These are phyloP conservation scores for Apiospora aurea DNA, from an alignment of 2,329 filamentous ascomycete species.

Conservation along the genomic window DNA sequence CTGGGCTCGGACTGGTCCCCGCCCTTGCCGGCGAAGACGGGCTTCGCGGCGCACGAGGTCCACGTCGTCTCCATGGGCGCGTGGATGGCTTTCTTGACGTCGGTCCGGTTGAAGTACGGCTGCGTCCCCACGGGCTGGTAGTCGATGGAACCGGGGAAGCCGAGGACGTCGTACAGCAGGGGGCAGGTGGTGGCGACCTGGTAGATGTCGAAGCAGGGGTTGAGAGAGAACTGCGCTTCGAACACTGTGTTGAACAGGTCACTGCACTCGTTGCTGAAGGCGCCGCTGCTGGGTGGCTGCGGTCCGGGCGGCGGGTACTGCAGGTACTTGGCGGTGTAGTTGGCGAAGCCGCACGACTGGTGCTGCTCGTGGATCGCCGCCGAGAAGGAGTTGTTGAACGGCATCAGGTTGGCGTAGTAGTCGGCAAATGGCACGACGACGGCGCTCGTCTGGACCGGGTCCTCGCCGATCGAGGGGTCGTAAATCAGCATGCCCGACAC, in stretches of 20 bases:
- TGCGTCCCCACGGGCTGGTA: constrained; percentile 69
- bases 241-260: constrained; percentile 61
- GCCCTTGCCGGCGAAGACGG: constrained; percentile 47
- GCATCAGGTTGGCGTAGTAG: constrained; percentile 61
- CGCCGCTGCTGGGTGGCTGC: constrained; percentile 53
- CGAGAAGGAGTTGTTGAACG: constrained; percentile 62
- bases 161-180: constrained; percentile 64
- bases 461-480: constrained; percentile 67
- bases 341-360: constrained; percentile 63
- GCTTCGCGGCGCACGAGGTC: constrained; percentile 34
- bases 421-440: constrained; percentile 63
- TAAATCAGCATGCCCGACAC: constrained; percentile 66
- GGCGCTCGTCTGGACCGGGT: constrained; percentile 47
- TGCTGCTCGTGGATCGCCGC: constrained; percentile 59
- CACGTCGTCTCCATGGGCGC: constrained; percentile 54
- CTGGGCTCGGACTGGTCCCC: constrained; percentile 55
- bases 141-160: constrained; percentile 64
- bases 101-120: constrained; percentile 74
- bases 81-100: constrained; percentile 74
- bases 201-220: constrained; percentile 77
- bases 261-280: constrained; percentile 56
- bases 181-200: constrained; percentile 72
- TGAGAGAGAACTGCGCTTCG: constrained; percentile 54
- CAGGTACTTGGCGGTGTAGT: constrained; percentile 62
- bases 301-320: constrained; percentile 67